Evolutionary conservation across 2,329 filamentous ascomycete genomes (phyloP).

Genomic region (Tolypocladium ophioglossoides): DNA sequence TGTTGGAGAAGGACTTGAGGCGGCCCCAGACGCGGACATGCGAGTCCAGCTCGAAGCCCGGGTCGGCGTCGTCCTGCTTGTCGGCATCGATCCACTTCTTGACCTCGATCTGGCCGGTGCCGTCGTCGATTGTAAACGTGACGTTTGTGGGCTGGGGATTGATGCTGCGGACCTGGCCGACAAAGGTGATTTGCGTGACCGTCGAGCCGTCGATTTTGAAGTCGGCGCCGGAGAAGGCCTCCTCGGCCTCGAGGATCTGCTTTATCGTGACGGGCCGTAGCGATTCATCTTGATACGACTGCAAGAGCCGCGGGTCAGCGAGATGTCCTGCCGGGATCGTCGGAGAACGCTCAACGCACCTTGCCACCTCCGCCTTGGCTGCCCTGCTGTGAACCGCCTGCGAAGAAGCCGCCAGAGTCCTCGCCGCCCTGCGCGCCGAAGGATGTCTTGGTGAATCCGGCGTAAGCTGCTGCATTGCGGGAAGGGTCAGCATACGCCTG

Average conservation of each 20-base stretch:
- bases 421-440: conserved; percentile 47
- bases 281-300: conserved; percentile 68
- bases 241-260: conserved; percentile 75
- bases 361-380: conserved; percentile 39
- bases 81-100: conserved; percentile 74
- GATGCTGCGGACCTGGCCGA: conserved; percentile 84
- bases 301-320: not conserved
- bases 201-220: conserved; percentile 75
- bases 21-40: conserved; percentile 83
- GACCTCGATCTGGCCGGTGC: conserved; percentile 84
- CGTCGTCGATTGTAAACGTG: conserved; percentile 89
- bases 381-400: conserved; percentile 47
- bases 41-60: conserved; percentile 56
- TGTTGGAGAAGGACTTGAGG: conserved; percentile 74
- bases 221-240: conserved; percentile 60
- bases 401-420: conserved; percentile 52
- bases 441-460: conserved; percentile 31
- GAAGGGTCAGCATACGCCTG: not conserved
- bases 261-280: conserved; percentile 92
- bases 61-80: conserved; percentile 34
- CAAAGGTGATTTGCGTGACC: conserved; percentile 64
- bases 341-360: conserved; percentile 17
- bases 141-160: conserved; percentile 81
- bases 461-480: conserved; percentile 33
- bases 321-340: too few species aligned